Conservation (phyloP, 2,329 filamentous ascomycete genomes). For the Cercospora sp. region DNA sequence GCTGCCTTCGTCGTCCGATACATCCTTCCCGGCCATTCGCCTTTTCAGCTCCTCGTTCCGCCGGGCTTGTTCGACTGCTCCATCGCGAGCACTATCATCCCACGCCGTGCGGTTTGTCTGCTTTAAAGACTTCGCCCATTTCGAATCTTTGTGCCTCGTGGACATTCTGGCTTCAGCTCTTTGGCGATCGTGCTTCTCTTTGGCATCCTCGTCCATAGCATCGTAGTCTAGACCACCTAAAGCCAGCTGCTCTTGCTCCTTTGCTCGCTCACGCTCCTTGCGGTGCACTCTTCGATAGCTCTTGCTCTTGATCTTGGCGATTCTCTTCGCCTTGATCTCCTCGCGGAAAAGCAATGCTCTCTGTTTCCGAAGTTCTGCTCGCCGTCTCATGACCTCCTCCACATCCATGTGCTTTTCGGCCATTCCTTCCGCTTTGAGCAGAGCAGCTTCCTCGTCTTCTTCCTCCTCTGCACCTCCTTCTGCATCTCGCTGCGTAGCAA, state of each 20-base stretch:
- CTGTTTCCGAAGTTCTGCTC: constrained; percentile 73
- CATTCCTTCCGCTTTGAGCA: constrained; percentile 68
- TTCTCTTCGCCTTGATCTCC: constrained; percentile 81
- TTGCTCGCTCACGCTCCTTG: constrained; percentile 66
- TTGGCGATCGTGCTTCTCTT: constrained; percentile 67
- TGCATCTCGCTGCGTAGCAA: constrained; percentile 52
- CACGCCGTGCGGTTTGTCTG: constrained; percentile 77
- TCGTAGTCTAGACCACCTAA: constrained; percentile 59
- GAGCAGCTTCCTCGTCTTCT: constrained; percentile 57
- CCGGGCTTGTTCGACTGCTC: constrained; percentile 76
- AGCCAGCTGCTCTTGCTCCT: constrained; percentile 59
- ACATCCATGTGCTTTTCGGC: constrained; percentile 71
- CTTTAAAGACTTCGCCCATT: constrained; percentile 85
- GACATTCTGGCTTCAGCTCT: constrained; percentile 84
- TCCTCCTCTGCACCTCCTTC: constrained; percentile 56
- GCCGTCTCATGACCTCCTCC: constrained; percentile 70
- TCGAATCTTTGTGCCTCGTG: constrained; percentile 81
- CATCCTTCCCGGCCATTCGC: constrained; percentile 72
- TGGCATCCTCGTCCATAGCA: constrained; percentile 62
- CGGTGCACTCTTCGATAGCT: constrained; percentile 89
- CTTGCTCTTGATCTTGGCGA: constrained; percentile 99
- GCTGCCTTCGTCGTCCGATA: constrained; percentile 53
- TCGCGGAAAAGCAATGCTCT: constrained; percentile 86
- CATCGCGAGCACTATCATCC: constrained; percentile 82
- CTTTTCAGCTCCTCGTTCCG: constrained; percentile 79